Evolutionary conservation across 1,284 basidiomycete species (phyloP), one percentile per base, ranked within the genome.

Genomic region (Ceratobasidium sp.): DNA sequence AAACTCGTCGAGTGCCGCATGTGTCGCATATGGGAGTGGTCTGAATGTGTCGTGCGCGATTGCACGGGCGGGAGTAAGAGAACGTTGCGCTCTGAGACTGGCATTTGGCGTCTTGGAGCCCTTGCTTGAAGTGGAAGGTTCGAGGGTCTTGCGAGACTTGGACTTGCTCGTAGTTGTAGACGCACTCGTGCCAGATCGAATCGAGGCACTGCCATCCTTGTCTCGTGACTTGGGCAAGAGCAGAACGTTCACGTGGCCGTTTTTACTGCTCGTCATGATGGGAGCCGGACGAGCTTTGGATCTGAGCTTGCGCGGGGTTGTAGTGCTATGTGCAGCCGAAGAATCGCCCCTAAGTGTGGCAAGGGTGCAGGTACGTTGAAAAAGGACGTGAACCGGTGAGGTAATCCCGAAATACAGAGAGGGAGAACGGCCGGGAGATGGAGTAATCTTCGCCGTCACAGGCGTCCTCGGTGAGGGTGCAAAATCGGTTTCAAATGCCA

Each of bases 161-260:
- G 62, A 66, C 36, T 54, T 66, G 62, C 62, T 66, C 16, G 62
- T 39, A 21, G 27, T 46, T 16, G 62, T 66, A 6, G 62, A 66
- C 27, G 62, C 39, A 47, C 62, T 66, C 5, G 50, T 46, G 9
- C 39, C 49, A n/a, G 62, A 66, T 13, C 41, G 50, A 29, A 66
- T 44, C 39, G 62, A 66, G 30, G 62, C 62, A 6, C 21, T 21
- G 33, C 23, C 23, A 7, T 62, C 59, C 33, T 41, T 62, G 30
- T 64, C 59, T 19, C 59, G 59, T 0, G 30, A 47, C 41, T 56
- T 66, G 36, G 62, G 62, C 23, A 66, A 23, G 21, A 66, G 39
- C n/a, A 66, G 27, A 25, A 66, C 62, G 41, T 66, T 66, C 16
- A 66, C 62, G 52, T 66, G 62, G 16, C 62, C 62, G 39, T 66